Percentiles rank a stretch among this genome's conserved stretches.
Conservation (phyloP, 768 basidiomycete genomes). For the Atractiella rhizophila region DNA sequence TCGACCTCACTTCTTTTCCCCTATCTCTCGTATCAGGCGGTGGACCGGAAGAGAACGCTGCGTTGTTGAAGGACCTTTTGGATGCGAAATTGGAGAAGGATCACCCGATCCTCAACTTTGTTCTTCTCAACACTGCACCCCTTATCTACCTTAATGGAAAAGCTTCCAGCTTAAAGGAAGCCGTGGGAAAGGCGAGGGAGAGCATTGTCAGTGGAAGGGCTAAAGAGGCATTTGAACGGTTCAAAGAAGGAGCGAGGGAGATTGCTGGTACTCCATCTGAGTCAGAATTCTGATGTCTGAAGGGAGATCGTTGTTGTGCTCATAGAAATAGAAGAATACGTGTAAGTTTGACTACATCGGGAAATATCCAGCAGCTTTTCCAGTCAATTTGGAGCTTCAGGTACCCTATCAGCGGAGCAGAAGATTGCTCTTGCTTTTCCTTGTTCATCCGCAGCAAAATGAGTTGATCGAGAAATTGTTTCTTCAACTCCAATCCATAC, state of each 20-base stretch:
- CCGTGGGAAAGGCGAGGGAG: slow-evolving; percentile 38
- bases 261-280: no score
- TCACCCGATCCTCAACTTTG: slow-evolving; percentile 52
- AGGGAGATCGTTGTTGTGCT: no score
- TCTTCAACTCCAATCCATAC: no score
- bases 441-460: no score
- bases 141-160: slow-evolving; percentile 60
- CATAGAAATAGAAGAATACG: no score
- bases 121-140: slow-evolving; percentile 71
- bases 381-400: no score
- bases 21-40: slow-evolving; percentile 46
- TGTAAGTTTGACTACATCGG: no score
- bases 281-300: no score
- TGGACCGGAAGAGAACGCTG: slow-evolving; percentile 54
- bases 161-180: slow-evolving; percentile 42
- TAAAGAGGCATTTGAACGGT: slow-evolving; percentile 23
- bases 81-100: slow-evolving; percentile 23
- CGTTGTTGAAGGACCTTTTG: slow-evolving; percentile 40
- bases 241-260: slow-evolving; percentile 14
- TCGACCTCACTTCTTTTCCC: slow-evolving; percentile 49
- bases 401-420: no score
- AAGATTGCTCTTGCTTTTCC: no score
- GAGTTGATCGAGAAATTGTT: no score
- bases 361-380: no score
- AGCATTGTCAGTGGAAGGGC: slow-evolving; percentile 24